A percentile compares a stretch with the other conserved stretches of the same genome.
Conservation (phyloP, 139 green algal genomes). For the Ettlia oleoabundans region DNA sequence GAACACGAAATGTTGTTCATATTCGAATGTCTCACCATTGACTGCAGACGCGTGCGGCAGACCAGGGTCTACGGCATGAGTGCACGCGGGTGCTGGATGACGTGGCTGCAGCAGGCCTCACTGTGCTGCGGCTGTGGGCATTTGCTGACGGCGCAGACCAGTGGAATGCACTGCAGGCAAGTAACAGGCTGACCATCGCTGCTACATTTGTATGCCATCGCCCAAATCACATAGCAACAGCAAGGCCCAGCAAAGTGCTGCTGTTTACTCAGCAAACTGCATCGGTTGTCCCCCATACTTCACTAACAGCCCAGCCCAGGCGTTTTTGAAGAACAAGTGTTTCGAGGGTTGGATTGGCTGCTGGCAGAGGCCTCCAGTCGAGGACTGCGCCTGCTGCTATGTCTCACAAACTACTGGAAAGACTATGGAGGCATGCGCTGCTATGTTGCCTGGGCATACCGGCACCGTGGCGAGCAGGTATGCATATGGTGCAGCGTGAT, state of each 20-base stretch:
- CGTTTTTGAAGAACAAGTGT: conserved; percentile 52
- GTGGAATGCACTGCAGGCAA: conserved; percentile 78
- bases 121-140: conserved; percentile 57
- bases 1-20: no score
- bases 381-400: conserved; percentile 64
- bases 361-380: conserved; percentile 52
- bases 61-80: conserved; percentile 37
- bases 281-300: no score
- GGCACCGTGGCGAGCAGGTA: conserved; percentile 35
- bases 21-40: no score
- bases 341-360: conserved; percentile 69
- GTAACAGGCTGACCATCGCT: no score
- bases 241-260: no score
- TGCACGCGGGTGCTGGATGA: conserved; percentile 53
- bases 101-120: conserved; percentile 40
- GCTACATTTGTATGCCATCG: no score
- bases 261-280: no score
- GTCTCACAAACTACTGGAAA: conserved; percentile 78
- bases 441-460: conserved; percentile 72
- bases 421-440: conserved; percentile 80
- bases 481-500: no score
- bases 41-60: conserved; percentile 54
- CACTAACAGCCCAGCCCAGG: conserved; percentile 32
- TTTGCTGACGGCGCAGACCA: conserved; percentile 66
- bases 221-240: no score